Evolutionary conservation across 169 alveolate genomes (phyloP), one percentile per base, ranked within the genome.

Genomic region (Plasmodium fragile): DNA sequence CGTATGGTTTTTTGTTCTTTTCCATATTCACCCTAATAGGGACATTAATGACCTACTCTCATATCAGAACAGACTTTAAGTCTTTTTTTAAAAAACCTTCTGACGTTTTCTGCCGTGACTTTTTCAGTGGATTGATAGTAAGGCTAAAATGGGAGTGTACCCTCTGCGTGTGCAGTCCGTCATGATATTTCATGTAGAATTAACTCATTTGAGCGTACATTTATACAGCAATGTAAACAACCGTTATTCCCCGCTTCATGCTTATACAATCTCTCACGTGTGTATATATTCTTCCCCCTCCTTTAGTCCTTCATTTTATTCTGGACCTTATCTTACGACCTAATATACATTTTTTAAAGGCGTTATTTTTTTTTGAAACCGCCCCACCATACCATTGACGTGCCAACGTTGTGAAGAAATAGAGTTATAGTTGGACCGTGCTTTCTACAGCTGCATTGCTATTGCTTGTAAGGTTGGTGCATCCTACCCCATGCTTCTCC

Each of bases 71-170:
- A 6, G 80, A 75, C 59, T 85, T 39, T 69, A 55, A 77, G 32
- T 85, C 93, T 2, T 85, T 49, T 85, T 85, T 85, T 85, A 45
- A 55, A 39, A 85, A 77, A 73, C 77, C 77, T 8, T 85, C 93
- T 8, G 83, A 77, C 8, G 22, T 85, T 34, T 73, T 85, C 5
- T 49, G 25, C 16, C 71, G 87, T 1, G 93, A 85, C 80, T 73
- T 85, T 55, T 85, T 85, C 22, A 85, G 93, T 85, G 93, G 93
- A 85, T 77, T 85, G 22, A 85, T 85, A 73, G 93, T 85, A 85
- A 81, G 79, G 13, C 39, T 22, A 1, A 0, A 0, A 25, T 65
- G 36, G n/a, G 36, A 25, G 2, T 28, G n/a, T 16, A 65, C 36
- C n/a, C 75, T 22, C 59, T 49, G 3, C 16, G 18, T 11, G 22